These are phyloP conservation scores for Solanum stenotomum DNA, from an alignment of 257 asterid species.

Conservation along the genomic window DNA sequence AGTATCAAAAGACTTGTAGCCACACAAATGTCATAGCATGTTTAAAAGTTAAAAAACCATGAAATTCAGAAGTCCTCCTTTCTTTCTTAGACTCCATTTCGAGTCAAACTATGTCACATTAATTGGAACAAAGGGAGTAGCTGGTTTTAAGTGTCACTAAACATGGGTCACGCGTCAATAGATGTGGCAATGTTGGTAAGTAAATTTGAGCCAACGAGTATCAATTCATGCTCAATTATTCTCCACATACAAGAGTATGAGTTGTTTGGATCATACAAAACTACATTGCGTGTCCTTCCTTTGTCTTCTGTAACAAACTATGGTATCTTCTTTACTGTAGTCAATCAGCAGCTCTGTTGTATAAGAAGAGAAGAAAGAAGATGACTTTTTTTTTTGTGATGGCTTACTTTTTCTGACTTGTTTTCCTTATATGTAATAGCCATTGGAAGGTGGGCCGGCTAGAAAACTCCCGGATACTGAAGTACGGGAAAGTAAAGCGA, in stretches of 20 bases:
- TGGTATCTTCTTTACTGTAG: background rate
- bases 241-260: background rate
- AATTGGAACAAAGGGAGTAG: background rate
- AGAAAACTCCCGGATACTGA: slow-evolving; percentile 34
- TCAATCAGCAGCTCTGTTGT: background rate
- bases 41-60: background rate
- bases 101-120: background rate
- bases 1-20: background rate
- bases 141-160: background rate
- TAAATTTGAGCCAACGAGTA: background rate
- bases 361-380: background rate
- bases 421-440: slow-evolving; percentile 22
- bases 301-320: background rate
- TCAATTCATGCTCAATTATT: background rate
- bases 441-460: slow-evolving; percentile 75
- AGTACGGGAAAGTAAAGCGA: slow-evolving; percentile 44
- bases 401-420: background rate
- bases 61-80: background rate
- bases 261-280: background rate
- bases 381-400: background rate
- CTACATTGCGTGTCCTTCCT: background rate
- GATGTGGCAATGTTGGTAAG: background rate
- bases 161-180: background rate
- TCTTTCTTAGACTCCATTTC: background rate
- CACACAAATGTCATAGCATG: background rate